Evolutionary conservation across 257 asterid species (phyloP).

Genomic region (Jacaranda copaia): DNA sequence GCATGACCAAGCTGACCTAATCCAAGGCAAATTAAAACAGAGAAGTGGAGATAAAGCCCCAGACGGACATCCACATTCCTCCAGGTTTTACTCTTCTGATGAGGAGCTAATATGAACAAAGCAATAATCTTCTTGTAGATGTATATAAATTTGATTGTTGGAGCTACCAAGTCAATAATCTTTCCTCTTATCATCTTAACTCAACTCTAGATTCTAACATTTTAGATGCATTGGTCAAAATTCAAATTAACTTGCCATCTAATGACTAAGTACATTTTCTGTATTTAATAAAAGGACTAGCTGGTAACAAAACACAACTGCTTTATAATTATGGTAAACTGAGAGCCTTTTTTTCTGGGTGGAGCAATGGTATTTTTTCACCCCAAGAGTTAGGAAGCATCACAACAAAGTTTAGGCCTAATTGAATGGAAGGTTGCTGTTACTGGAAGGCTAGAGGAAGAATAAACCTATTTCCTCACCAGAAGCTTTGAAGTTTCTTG

Average conservation of each 20-base stretch:
- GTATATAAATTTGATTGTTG: background rate
- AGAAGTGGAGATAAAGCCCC: background rate
- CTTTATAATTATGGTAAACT: background rate
- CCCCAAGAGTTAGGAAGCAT: background rate
- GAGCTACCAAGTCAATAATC: background rate
- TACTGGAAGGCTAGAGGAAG: background rate
- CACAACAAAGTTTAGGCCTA: background rate
- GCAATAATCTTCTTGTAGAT: background rate
- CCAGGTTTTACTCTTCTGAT: background rate
- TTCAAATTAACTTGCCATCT: background rate
- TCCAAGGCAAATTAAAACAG: background rate
- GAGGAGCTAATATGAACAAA: background rate
- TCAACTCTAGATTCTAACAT: too few species aligned
- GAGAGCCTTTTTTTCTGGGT: background rate
- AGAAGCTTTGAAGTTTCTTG: background rate
- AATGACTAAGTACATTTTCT: background rate
- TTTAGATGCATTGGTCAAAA: background rate
- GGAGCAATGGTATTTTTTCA: too few species aligned
- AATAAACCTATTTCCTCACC: background rate
- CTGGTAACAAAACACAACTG: background rate
- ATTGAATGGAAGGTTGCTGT: background rate
- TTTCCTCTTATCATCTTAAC: background rate
- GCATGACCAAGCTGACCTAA: too few species aligned
- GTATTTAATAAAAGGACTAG: background rate
- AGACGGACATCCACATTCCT: background rate